Evolutionary conservation across 306 rosid species (phyloP), one percentile per base, ranked within the genome.

Genomic region (Delonix regia): DNA sequence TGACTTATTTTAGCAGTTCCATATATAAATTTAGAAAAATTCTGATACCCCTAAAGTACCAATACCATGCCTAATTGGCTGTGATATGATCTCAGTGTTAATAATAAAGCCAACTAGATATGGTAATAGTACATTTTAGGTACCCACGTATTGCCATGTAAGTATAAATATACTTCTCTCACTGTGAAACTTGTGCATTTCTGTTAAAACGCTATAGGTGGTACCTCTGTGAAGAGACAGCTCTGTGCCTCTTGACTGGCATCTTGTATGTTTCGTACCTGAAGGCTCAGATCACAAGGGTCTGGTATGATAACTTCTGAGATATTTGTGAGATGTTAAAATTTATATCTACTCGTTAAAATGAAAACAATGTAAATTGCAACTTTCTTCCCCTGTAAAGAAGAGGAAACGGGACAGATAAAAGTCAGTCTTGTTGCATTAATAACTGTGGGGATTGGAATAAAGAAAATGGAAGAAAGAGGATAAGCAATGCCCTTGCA

Each of bases 161-260:
- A 30, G 33, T 30, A 30, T 30, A 30, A 30, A 30, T 30, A 30
- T 30, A 30, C 42, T 38, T 33, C 42, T 73, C 53, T 52, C 30
- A 56, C 52, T 52, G 18, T 30, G 28, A 69, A 36, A 65, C 56
- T 64, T 81, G 73, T 27, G 78, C 5, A 4, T 79, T 78, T 8
- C 44, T 82, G 53, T 76, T 59, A 42, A 63, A 78, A 73, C 75
- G 59, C 77, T 66, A 0, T 81, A 94, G 98, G 98, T 94, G 98
- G 98, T 94, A 90, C 80, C 85, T 94, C 59, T 90, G 84, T 83
- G 94, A 88, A 82, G 98, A 94, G 86, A 85, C 98, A 59, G 90
- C 93, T 78, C 69, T 94, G 77, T 84, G 97, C 90, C 78, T 94
- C 41, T 94, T 97, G 98, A 94, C 97, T 18, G 90, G 91, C 27